Conservation (phyloP, 345 rosid genomes). For the Populus ilicifolia region DNA sequence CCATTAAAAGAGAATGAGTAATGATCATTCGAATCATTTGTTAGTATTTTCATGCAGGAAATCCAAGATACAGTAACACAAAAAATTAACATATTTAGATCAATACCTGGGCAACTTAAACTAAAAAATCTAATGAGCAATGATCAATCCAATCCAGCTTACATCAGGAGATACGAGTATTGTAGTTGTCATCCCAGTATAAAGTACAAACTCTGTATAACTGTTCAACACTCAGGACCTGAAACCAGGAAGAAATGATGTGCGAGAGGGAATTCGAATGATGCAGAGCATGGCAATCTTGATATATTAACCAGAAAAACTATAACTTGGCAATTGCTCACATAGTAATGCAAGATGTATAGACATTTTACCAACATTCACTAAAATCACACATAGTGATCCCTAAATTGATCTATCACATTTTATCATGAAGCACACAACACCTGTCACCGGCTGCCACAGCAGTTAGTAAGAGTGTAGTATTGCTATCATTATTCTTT, state of each 20-base stretch:
- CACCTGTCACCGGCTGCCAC: not conserved
- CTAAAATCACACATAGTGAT: not conserved
- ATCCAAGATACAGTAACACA: not conserved
- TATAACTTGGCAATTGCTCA: not conserved
- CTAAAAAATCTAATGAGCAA: not conserved
- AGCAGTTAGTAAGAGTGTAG: not conserved
- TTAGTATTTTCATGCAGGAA: slow-evolving; percentile 18
- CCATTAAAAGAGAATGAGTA: not conserved
- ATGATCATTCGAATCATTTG: slow-evolving; percentile 7
- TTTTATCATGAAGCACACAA: not conserved
- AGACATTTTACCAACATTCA: not conserved
- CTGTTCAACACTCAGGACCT: slow-evolving; percentile 21
- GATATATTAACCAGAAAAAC: not conserved
- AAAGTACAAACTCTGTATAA: slow-evolving; percentile 24
- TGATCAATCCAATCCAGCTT: slow-evolving; percentile 8
- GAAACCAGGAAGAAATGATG: slow-evolving; percentile 2
- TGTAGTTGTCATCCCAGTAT: slow-evolving; percentile 25
- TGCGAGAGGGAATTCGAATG: not conserved
- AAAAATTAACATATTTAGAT: not conserved
- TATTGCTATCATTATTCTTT: not conserved
- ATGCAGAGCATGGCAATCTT: not conserved
- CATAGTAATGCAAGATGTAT: not conserved
- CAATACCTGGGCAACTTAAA: not conserved
- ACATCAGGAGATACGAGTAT: slow-evolving; percentile 26
- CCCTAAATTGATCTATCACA: not conserved